A percentile compares a stretch with the other conserved stretches of the same genome.
phyloP scores from a whole-genome alignment of 202 grass and related monocot genomes.

The Alloteropsis angusta region DNA sequence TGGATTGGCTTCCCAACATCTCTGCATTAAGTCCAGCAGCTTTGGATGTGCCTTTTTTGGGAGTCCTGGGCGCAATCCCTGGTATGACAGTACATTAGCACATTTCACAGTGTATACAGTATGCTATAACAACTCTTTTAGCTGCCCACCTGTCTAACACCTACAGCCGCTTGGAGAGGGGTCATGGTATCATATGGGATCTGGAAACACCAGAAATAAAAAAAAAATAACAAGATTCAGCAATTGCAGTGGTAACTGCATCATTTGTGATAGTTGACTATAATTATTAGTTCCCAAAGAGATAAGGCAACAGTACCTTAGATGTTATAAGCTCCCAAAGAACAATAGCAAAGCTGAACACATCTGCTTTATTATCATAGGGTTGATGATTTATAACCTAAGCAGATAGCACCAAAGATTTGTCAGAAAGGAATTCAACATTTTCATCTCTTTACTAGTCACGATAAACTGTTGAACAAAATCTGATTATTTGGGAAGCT shows the following conservation, averaged over 20 bases:
- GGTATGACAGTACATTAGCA: slow-evolving; percentile 19
- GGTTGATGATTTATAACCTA: slow-evolving; percentile 98
- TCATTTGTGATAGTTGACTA: neutral
- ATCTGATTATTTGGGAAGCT: neutral
- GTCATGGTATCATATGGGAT: slow-evolving; percentile 91
- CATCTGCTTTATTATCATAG: slow-evolving; percentile 93
- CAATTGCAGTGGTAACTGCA: neutral
- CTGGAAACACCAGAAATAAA: slow-evolving; percentile 25
- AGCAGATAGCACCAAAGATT: neutral
- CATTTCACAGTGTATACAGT: neutral
- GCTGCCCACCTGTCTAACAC: slow-evolving; percentile 81
- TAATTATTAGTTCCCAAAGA: neutral
- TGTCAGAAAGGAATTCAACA: slow-evolving; percentile 15
- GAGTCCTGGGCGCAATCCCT: slow-evolving; percentile 67
- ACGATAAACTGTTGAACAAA: neutral
- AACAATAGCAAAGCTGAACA: slow-evolving; percentile 96
- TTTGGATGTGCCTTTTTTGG: slow-evolving; percentile 61
- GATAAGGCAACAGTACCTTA: slow-evolving; percentile 38
- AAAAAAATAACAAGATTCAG: neutral
- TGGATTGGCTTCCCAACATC: slow-evolving; percentile 67
- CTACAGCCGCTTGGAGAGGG: slow-evolving; percentile 80
- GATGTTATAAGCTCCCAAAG: slow-evolving; percentile 93
- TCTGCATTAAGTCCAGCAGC: slow-evolving; percentile 57
- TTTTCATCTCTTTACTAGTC: neutral
- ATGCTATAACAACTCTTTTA: neutral